A percentile compares a stretch with the other conserved stretches of the same genome.
phyloP scores from a whole-genome alignment of 805 yeast genomes.

The Lachancea mirantina region DNA sequence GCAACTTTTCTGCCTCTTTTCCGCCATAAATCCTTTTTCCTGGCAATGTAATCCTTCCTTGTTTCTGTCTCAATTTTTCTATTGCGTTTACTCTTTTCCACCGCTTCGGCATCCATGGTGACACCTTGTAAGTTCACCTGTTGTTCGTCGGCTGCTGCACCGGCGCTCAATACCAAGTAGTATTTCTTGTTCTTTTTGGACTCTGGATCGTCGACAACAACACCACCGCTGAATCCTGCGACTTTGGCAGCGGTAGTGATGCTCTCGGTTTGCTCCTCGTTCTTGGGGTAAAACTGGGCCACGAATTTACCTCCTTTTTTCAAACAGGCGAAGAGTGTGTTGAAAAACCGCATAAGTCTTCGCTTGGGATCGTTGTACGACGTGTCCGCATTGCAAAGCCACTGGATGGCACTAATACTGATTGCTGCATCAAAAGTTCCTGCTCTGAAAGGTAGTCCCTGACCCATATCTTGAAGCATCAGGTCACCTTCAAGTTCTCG shows the following conservation, averaged over 20 bases:
- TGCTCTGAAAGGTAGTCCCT: constrained; percentile 90
- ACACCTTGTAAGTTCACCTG: constrained; percentile 74
- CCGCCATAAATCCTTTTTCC: constrained; percentile 91
- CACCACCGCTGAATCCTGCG: constrained; percentile 94
- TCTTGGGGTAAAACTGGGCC: constrained; percentile 92
- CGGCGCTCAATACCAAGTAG: constrained; percentile 69
- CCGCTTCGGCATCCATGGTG: constrained; percentile 62
- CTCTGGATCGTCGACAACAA: constrained; percentile 90
- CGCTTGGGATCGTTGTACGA: constrained; percentile 73
- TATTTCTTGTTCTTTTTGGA: constrained; percentile 85
- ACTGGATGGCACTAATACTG: constrained; percentile 90
- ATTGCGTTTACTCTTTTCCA: constrained; percentile 33
- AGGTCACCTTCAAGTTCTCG: constrained; percentile 92
- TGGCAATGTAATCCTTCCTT: constrained; percentile 68
- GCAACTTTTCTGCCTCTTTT: constrained; percentile 89
- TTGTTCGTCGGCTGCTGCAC: constrained; percentile 69
- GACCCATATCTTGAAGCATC: constrained; percentile 86
- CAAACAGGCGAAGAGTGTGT: constrained; percentile 76
- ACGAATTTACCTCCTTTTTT: constrained; percentile 95
- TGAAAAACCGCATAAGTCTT: constrained; percentile 76
- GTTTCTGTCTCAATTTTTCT: constrained; percentile 51
- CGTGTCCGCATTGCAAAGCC: constrained; percentile 96
- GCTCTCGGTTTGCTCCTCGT: constrained; percentile 74
- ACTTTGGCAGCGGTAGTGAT: constrained; percentile 81
- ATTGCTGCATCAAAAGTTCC: constrained; percentile 97